Conservation (phyloP, 164 flowering plant genomes). For the Macadamia integrifolia region DNA sequence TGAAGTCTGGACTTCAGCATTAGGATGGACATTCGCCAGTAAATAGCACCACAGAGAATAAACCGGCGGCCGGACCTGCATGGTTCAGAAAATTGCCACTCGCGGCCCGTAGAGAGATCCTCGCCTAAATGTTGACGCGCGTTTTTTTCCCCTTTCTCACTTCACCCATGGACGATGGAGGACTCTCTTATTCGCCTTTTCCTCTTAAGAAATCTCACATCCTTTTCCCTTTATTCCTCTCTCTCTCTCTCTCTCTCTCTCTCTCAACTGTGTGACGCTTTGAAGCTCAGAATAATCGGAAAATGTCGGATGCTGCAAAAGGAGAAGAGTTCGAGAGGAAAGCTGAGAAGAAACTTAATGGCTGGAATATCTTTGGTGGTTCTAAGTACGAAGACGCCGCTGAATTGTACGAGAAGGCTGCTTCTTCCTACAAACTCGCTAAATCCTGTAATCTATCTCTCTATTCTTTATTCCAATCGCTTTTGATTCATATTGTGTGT, state of each 20-base stretch:
- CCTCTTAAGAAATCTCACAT: background rate
- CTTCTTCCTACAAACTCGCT: slow-evolving; percentile 46
- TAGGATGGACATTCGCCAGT: no score
- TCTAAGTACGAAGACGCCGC: slow-evolving; percentile 49
- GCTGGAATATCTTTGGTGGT: slow-evolving; percentile 46
- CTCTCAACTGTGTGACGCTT: background rate
- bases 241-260: background rate
- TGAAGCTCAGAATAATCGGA: background rate
- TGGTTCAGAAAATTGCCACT: no score
- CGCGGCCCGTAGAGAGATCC: no score
- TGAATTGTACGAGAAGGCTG: slow-evolving; percentile 49
- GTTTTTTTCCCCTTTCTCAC: no score
- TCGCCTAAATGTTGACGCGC: no score
- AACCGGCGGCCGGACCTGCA: no score
- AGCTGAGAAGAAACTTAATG: slow-evolving; percentile 49
- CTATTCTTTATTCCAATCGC: background rate
- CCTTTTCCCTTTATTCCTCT: background rate
- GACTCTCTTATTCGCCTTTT: background rate
- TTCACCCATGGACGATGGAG: no score
- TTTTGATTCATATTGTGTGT: background rate
- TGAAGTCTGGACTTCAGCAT: no score
- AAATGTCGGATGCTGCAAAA: slow-evolving; percentile 38
- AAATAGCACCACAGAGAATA: no score
- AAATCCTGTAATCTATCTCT: slow-evolving; percentile 32
- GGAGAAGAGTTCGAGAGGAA: slow-evolving; percentile 44